These are phyloP conservation scores for Suillus brevipes DNA, from an alignment of 768 basidiomycete genomes.

Conservation along the genomic window DNA sequence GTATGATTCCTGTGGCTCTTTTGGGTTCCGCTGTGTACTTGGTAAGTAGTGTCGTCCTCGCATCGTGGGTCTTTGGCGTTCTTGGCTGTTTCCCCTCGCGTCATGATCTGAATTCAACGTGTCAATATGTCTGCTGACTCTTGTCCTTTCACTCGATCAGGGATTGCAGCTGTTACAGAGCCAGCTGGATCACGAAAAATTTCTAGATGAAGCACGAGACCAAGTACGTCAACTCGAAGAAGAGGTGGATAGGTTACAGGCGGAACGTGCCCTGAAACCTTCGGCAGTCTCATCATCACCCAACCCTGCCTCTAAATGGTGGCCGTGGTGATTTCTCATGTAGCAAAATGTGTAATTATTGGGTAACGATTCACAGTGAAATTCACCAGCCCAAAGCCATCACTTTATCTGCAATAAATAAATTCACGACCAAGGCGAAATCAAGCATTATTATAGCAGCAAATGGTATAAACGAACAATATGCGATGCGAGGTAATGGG, in stretches of 20 bases:
- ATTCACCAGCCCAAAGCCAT: not conserved
- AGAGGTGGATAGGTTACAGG: conserved; percentile 48
- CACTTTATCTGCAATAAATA: not conserved
- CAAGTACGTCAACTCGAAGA: conserved; percentile 58
- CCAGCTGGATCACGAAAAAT: conserved; percentile 69
- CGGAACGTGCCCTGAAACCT: conserved; percentile 9
- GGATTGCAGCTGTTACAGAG: conserved; percentile 64
- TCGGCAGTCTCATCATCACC: conserved; percentile 1
- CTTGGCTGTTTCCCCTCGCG: conserved; percentile 3
- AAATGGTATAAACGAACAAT: not conserved
- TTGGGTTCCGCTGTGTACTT: conserved; percentile 80
- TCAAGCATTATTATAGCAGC: not conserved
- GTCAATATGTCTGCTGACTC: conserved; percentile 16
- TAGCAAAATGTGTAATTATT: not conserved
- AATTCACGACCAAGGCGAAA: not conserved
- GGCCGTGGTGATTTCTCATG: conserved; percentile 11
- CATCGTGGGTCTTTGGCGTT: conserved; percentile 8
- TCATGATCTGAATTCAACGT: conserved; percentile 5
- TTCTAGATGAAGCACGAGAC: conserved; percentile 58
- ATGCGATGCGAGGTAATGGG: conserved; percentile 3
- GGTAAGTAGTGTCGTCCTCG: conserved; percentile 38
- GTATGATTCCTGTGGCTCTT: conserved; percentile 76
- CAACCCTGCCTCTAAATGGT: conserved; percentile 24
- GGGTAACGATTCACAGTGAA: not conserved
- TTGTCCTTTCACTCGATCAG: conserved; percentile 37